Conservation (phyloP, 331 rosid genomes). For the Erythrophleum ivorense region DNA sequence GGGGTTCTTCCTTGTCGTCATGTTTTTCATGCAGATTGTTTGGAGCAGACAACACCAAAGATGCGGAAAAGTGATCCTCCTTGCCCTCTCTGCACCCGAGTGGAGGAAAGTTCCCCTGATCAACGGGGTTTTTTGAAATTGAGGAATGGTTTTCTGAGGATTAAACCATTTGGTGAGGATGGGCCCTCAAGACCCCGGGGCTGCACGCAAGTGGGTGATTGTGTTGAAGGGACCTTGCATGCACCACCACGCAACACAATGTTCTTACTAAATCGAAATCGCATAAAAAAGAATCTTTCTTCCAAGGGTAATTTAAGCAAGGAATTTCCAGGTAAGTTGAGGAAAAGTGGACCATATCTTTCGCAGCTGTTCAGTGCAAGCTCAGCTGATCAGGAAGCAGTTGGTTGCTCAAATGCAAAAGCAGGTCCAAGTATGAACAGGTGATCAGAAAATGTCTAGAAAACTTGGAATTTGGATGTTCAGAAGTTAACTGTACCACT, state of each 20-base stretch:
- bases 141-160: constrained; percentile 60
- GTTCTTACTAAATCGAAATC: constrained; percentile 70
- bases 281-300: constrained; percentile 70
- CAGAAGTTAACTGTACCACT: constrained; percentile 33
- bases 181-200: constrained; percentile 81
- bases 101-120: constrained; percentile 58
- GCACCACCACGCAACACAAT: constrained; percentile 67
- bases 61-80: constrained; percentile 75
- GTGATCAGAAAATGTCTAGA: constrained; percentile 40
- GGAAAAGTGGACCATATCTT: constrained; percentile 54
- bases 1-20: constrained; percentile 88
- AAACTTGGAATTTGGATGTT: not conserved
- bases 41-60: constrained; percentile 81
- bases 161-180: constrained; percentile 60
- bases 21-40: constrained; percentile 92
- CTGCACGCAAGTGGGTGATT: constrained; percentile 72
- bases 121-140: constrained; percentile 48
- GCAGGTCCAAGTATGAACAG: constrained; percentile 52
- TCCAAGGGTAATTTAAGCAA: constrained; percentile 63
- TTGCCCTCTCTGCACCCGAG: constrained; percentile 69
- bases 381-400: constrained; percentile 62
- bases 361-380: constrained; percentile 57
- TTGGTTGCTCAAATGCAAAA: constrained; percentile 61
- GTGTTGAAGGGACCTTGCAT: constrained; percentile 80
- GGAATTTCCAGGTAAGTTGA: constrained; percentile 75